Evolutionary conservation across 805 yeast genomes (phyloP).

Genomic region (Dipodascus geniculatus): DNA sequence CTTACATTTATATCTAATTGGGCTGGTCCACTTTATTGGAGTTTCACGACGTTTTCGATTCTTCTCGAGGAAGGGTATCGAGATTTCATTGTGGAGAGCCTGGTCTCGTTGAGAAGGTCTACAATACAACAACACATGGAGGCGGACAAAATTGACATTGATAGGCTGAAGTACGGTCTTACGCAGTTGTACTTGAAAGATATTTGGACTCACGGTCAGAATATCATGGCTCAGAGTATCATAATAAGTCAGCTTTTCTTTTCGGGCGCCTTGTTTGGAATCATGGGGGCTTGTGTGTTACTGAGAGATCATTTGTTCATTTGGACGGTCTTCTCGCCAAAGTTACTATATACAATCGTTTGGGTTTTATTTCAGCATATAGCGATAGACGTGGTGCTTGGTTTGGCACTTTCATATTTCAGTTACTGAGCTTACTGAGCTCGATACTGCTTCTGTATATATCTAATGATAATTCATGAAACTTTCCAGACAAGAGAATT

Average conservation of each 20-base stretch:
- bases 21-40: conserved; percentile 79
- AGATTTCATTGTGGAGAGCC: conserved; percentile 7
- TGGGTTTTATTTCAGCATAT: conserved; percentile 40
- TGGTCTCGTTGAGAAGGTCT: not conserved
- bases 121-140: not conserved
- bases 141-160: not conserved
- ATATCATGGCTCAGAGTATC: conserved; percentile 13
- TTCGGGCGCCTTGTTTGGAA: conserved; percentile 43
- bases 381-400: conserved; percentile 11
- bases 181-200: not conserved
- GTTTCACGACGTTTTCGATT: conserved; percentile 34
- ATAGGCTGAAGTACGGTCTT: conserved; percentile 2
- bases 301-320: conserved; percentile 81
- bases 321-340: conserved; percentile 97
- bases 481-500: not conserved
- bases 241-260: conserved; percentile 39
- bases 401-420: not conserved
- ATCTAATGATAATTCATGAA: not conserved
- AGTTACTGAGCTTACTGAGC: not conserved
- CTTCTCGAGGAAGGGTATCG: conserved; percentile 23
- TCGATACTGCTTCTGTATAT: not conserved
- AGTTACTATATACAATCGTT: conserved; percentile 62
- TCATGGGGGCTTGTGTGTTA: conserved; percentile 57
- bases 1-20: conserved; percentile 77
- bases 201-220: not conserved